phyloP scores from a whole-genome alignment of 305 asterid species.

The Ilex paraguariensis region DNA sequence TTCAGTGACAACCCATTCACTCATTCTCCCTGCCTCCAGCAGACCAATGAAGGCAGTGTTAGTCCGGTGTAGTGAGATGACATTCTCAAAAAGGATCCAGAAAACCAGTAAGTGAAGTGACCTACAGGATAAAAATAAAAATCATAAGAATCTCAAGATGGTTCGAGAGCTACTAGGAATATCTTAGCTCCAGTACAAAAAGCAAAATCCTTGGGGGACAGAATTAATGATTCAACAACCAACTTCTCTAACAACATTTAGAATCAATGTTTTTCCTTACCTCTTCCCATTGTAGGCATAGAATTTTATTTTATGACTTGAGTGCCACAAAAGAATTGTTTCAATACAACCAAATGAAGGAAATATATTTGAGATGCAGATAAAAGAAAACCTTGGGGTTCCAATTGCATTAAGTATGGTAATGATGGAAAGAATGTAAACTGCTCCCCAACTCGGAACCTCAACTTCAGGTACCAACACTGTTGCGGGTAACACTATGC shows the following conservation, averaged over 20 bases:
- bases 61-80: conserved; percentile 77
- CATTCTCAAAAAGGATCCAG: conserved; percentile 88
- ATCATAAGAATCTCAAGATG: not conserved
- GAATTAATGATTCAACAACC: too few relatives aligned
- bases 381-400: too few relatives aligned
- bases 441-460: conserved; percentile 29
- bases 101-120: conserved; percentile 67
- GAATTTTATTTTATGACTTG: too few relatives aligned
- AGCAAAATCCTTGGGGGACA: too few relatives aligned
- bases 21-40: conserved; percentile 71
- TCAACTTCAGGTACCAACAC: conserved; percentile 25
- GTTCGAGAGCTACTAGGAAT: not conserved
- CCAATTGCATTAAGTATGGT: conserved; percentile 21
- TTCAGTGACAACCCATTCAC: conserved; percentile 89
- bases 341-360: too few relatives aligned
- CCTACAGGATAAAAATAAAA: conserved; percentile 23
- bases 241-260: too few relatives aligned
- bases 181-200: not conserved
- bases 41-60: conserved; percentile 73
- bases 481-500: conserved; percentile 27
- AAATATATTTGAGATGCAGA: too few relatives aligned
- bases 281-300: too few relatives aligned
- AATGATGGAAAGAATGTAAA: conserved; percentile 25
- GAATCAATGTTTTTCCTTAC: too few relatives aligned
- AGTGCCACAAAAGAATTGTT: too few relatives aligned